phyloP scores from a whole-genome alignment of 345 rosid species.

The Arabidopsis arenosa region DNA sequence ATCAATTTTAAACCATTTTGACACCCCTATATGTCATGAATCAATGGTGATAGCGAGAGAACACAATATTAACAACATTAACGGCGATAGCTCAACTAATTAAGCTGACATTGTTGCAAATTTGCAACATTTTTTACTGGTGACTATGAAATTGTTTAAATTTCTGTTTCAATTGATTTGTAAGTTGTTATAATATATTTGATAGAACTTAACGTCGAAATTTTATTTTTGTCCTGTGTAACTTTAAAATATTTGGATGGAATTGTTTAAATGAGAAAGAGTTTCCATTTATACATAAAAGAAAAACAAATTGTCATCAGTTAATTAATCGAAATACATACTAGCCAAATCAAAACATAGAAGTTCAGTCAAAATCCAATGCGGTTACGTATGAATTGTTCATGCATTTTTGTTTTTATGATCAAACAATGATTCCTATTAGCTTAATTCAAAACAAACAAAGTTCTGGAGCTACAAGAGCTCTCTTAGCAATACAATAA shows the following conservation, averaged over 20 bases:
- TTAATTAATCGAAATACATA: neutral
- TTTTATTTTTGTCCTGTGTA: neutral
- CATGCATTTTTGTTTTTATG: neutral
- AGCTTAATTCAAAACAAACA: too few species aligned
- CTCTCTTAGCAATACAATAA: too few species aligned
- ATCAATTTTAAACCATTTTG: too few species aligned
- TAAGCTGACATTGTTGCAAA: neutral
- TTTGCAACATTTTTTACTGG: too few species aligned
- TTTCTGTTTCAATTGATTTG: neutral
- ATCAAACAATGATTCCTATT: too few species aligned
- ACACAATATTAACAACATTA: conserved; percentile 1
- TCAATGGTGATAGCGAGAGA: neutral
- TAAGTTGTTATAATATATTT: neutral
- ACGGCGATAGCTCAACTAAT: conserved; percentile 9
- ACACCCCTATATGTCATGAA: neutral
- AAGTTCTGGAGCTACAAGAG: too few species aligned
- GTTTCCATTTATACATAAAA: neutral
- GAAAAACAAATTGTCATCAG: neutral
- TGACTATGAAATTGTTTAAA: too few species aligned
- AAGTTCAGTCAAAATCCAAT: neutral
- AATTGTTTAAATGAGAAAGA: neutral
- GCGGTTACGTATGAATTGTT: neutral
- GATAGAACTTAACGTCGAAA: neutral
- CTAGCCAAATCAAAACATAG: neutral
- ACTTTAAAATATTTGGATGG: neutral